A percentile compares a stretch with the other conserved stretches of the same genome.
phyloP scores from a whole-genome alignment of 257 asterid species.

The Verbascum thapsus region DNA sequence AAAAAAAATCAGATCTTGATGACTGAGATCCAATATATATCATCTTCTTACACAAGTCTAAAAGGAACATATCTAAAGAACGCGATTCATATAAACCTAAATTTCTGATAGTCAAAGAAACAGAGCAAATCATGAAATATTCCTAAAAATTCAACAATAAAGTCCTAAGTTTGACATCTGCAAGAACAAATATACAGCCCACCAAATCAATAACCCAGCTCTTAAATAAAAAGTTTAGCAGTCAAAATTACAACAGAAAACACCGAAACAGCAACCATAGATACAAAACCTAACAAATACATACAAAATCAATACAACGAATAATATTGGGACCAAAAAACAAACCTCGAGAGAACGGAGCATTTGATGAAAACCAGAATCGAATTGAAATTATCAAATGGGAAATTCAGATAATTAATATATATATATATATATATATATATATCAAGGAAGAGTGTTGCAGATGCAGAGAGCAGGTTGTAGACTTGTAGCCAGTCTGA shows the following conservation, averaged over 20 bases:
- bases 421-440: constrained; percentile 11
- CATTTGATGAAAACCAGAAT: constrained; percentile 4
- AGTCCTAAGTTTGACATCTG: neutral
- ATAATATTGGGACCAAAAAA: constrained; percentile 5
- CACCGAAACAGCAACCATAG: neutral
- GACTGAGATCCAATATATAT: neutral
- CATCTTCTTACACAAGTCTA: neutral
- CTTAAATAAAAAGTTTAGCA: neutral
- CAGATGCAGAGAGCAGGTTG: constrained; percentile 36
- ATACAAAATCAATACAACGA: neutral
- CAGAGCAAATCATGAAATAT: neutral
- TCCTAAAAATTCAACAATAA: neutral
- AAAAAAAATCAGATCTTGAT: neutral
- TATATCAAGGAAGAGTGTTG: constrained; percentile 49
- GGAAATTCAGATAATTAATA: neutral
- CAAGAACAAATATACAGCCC: neutral
- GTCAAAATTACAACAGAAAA: constrained; percentile 2
- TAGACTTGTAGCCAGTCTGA: no score
- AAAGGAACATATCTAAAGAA: neutral
- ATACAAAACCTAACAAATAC: neutral
- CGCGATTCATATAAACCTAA: neutral
- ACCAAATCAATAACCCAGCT: constrained; percentile 4
- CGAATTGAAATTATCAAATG: neutral
- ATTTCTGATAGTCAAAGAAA: neutral
- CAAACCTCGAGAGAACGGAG: constrained; percentile 27